Conservation (phyloP, 2,329 filamentous ascomycete species). For the Blastomyces gilchristii region DNA sequence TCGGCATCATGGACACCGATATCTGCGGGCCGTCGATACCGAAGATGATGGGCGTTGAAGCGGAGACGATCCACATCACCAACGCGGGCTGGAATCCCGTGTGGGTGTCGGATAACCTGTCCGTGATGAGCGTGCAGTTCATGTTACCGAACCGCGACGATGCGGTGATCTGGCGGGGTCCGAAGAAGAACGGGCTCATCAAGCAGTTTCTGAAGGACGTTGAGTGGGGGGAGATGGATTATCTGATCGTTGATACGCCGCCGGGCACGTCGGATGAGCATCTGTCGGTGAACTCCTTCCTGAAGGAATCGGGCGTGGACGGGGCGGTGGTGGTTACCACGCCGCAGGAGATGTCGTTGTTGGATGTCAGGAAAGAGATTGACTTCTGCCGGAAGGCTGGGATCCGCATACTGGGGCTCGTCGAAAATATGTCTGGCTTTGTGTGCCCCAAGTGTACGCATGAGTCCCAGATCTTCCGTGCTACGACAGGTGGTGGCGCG, state of each 20-base stretch:
- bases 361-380: conserved; percentile 94
- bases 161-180: conserved; percentile 92
- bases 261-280: conserved; percentile 95
- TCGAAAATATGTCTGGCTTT: conserved; percentile 97
- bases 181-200: conserved; percentile 97
- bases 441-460: conserved; percentile 88
- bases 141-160: conserved; percentile 92
- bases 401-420: conserved; percentile 76
- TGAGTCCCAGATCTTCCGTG: conserved; percentile 71
- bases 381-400: conserved; percentile 95
- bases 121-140: conserved; percentile 96
- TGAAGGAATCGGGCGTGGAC: conserved; percentile 85
- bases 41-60: conserved; percentile 97
- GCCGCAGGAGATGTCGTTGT: conserved; percentile 81
- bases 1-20: conserved; percentile 96
- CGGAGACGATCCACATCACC: conserved; percentile 86
- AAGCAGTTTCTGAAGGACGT: conserved; percentile 98
- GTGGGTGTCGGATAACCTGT: conserved; percentile 88
- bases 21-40: conserved; percentile 94
- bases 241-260: conserved; percentile 86
- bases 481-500: conserved; percentile 79
- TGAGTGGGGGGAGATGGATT: conserved; percentile 92
- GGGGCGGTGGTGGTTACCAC: conserved; percentile 90
- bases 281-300: conserved; percentile 79
- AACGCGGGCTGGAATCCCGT: conserved; percentile 87